Evolutionary conservation across 768 basidiomycete genomes (phyloP), one percentile per base, ranked within the genome.

Genomic region (Exsudoporus frostii): DNA sequence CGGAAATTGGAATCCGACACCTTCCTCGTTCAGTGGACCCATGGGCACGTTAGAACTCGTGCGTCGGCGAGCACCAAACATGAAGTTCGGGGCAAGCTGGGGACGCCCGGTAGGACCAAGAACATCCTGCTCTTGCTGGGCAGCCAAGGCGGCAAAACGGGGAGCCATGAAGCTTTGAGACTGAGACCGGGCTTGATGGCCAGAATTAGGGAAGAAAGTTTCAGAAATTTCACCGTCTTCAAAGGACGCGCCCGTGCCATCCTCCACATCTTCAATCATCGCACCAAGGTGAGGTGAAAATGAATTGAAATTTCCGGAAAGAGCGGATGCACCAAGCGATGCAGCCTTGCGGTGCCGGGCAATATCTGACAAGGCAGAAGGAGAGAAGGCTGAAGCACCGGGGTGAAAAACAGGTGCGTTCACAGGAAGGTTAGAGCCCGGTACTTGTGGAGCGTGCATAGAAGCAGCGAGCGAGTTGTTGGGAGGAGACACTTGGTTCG

Each of bases 11-110:
- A 92, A 92, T 36, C 82, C 83, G 45, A 79, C 71, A 62, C 92
- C 91, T 55, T 91, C 92, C 67, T 92, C 90, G 55, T 80, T 87
- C 64, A 89, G 75, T 27, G 88, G 86, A 4, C 83, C 87, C 72
- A 87, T 76, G 13, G 81, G 77, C 24, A 77, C 73, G 37, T 71
- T 68, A 33, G 76, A 71, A 64, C 80, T 83, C 25, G 83, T 75
- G 55, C 77, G 76, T 50, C 74, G 71, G 60, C 74, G 74, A 51
- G 84, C 82, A 45, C 92, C 94, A 68, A 95, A 97, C 79, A 87
- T 92, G 72, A 97, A 96, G 45, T 79, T 78, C n/a, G 92, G 92
- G 11, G 92, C 91, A 36, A 95, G 82, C 66, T 94, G 92, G 36
- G 92, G 92, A 56, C 92, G 85, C 41, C 90, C 87, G 27, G 86